Conservation (phyloP, 2,329 filamentous ascomycete genomes). For the Clarireedia paspali region DNA sequence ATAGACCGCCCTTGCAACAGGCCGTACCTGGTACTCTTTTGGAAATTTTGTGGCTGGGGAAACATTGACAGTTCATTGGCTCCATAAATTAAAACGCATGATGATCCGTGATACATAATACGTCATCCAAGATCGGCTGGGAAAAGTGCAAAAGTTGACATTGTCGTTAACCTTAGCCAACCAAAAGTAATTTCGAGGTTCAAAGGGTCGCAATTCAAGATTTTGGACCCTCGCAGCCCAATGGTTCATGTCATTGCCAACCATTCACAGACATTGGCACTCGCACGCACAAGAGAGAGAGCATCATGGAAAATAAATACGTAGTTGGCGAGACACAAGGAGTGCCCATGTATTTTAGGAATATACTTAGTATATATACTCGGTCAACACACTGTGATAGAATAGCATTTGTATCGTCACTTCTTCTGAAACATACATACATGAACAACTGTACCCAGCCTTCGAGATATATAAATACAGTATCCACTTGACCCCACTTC, state of each 20-base stretch:
- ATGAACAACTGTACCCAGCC: background rate
- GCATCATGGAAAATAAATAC: no score
- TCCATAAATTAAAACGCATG: background rate
- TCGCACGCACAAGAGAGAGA: no score
- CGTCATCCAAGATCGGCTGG: background rate
- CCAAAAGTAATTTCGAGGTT: background rate
- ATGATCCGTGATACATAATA: background rate
- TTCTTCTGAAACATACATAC: slow-evolving; percentile 5
- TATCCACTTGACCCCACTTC: background rate
- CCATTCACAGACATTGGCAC: background rate
- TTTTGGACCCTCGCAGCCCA: background rate
- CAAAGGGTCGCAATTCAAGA: no score
- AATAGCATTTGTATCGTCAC: background rate
- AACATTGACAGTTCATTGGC: slow-evolving; percentile 4
- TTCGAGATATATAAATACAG: background rate
- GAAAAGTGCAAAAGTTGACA: background rate
- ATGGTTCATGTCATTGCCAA: background rate
- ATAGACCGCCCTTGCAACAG: background rate
- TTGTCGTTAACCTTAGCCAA: background rate
- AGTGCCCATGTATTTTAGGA: background rate
- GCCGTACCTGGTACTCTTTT: background rate
- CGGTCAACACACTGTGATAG: background rate
- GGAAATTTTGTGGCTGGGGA: background rate
- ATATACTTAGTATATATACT: slow-evolving; percentile 2
- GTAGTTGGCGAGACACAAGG: background rate